phyloP scores from a whole-genome alignment of 768 basidiomycete species.

The Kwoniella botswanensis region DNA sequence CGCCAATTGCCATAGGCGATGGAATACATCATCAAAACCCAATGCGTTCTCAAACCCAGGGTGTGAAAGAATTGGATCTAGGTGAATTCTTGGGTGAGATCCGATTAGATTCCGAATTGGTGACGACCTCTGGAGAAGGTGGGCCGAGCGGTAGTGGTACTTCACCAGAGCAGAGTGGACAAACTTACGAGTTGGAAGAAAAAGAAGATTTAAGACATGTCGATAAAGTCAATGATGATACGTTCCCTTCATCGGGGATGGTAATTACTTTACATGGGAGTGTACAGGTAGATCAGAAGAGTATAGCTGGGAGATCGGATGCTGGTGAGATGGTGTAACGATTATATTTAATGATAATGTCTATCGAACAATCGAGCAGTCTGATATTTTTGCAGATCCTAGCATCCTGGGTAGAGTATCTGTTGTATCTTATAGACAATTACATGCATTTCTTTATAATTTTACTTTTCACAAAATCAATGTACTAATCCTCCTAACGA shows the following conservation, averaged over 20 bases:
- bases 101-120: too few species aligned
- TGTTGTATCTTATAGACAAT: not conserved
- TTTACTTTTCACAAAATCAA: not conserved
- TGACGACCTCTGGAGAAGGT: too few species aligned
- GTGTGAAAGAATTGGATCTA: not conserved
- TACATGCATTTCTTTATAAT: not conserved
- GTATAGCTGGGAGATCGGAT: not conserved
- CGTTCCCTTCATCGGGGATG: not conserved
- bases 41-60: too few species aligned
- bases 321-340: not conserved
- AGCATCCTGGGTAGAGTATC: not conserved
- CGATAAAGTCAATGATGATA: too few species aligned
- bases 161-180: too few species aligned
- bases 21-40: too few species aligned
- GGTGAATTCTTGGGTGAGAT: conserved; percentile 7
- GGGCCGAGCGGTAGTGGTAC: too few species aligned
- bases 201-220: not conserved
- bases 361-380: too few species aligned
- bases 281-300: conserved; percentile 1
- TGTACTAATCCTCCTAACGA: too few species aligned
- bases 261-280: conserved; percentile 2
- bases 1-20: too few species aligned
- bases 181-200: not conserved
- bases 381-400: not conserved
- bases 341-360: not conserved